Percentiles rank a stretch among this genome's conserved stretches.
Conservation (phyloP, 148 eudicot genomes). For the Camellia japonica region DNA sequence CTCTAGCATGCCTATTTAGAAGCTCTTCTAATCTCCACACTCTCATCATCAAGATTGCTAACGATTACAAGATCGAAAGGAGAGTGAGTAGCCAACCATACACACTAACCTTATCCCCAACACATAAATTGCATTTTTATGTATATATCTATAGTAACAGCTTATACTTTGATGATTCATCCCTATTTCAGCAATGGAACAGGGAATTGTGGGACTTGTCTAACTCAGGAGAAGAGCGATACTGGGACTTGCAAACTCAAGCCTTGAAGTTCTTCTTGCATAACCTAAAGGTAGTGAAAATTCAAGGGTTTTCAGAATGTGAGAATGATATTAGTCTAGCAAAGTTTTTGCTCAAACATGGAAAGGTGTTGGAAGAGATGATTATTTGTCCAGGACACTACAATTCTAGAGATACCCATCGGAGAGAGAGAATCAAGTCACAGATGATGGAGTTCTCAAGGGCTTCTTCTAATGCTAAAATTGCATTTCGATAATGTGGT, state of each 20-base stretch:
- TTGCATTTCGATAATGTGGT: conserved; percentile 31
- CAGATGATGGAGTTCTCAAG: conserved; percentile 45
- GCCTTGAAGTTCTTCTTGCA: conserved; percentile 38
- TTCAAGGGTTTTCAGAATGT: conserved; percentile 41
- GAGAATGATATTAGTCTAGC: conserved; percentile 39
- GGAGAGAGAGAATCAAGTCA: conserved; percentile 46
- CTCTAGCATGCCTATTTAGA: conserved; percentile 43
- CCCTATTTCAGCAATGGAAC: conserved; percentile 34
- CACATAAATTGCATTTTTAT: neutral
- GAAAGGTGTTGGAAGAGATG: conserved; percentile 47
- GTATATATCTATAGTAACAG: neutral
- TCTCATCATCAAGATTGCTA: conserved; percentile 35
- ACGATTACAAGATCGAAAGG: conserved; percentile 22
- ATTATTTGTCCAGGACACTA: conserved; percentile 25
- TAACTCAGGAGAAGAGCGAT: conserved; percentile 29
- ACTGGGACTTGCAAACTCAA: conserved; percentile 45
- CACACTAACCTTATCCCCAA: neutral
- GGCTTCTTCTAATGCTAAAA: conserved; percentile 48
- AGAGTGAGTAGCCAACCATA: conserved; percentile 26
- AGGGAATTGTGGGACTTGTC: conserved; percentile 40
- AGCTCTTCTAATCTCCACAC: conserved; percentile 43
- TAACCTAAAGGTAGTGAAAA: conserved; percentile 43
- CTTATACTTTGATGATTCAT: neutral
- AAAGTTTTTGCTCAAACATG: conserved; percentile 54
- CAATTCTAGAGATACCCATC: conserved; percentile 31